Evolutionary conservation across 257 asterid genomes (phyloP), one percentile per base, ranked within the genome.

Genomic region (Gardenia jasminoides): DNA sequence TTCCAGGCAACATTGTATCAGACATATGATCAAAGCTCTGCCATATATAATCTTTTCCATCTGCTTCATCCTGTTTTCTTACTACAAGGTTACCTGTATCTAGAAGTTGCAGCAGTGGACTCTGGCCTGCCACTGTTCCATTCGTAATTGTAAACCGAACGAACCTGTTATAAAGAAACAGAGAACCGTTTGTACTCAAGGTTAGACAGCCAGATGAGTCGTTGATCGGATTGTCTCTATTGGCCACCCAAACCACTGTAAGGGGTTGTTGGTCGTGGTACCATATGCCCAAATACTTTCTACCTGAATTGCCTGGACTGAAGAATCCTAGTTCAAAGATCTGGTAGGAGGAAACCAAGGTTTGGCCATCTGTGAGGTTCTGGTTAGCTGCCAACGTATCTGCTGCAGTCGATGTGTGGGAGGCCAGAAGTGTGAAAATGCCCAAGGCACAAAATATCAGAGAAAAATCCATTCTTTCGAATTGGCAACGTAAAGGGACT

Each of bases 1-100:
- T 90, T 17, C 89, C 86, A 13, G 92, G 92, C 10, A 90, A 77
- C 84, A 90, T 43, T 3, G 92, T 90, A 67, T 88, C 79, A 7
- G 82, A 39, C 0, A 88, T 86, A 47, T 30, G 50, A 64, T 87
- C 84, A 28, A 88, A 90, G 76, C 91, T 90, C 41, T 88, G 86
- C 92, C 94, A 88, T 15, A 59, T 10, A 48, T 75, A 83, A 48
- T 33, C 79, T 44, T 61, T 70, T 59, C 67, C 30, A 20, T 62
- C 56, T 12, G 6, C 6, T 70, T 41, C 73, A 36, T 22, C 33
- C 17, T 70, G 56, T 41, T 70, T 74, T 41, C 1, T 78, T 0
- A 82, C 62, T 1, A 78, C 82, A 26, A 82, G 82, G 67, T 82
- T 78, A 3, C 85, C 80, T 0, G 59, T 36, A n/a, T 52, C 78